Base-by-base conservation (phyloP, 208 protist genomes). In the Porcisia deanei region DNA sequence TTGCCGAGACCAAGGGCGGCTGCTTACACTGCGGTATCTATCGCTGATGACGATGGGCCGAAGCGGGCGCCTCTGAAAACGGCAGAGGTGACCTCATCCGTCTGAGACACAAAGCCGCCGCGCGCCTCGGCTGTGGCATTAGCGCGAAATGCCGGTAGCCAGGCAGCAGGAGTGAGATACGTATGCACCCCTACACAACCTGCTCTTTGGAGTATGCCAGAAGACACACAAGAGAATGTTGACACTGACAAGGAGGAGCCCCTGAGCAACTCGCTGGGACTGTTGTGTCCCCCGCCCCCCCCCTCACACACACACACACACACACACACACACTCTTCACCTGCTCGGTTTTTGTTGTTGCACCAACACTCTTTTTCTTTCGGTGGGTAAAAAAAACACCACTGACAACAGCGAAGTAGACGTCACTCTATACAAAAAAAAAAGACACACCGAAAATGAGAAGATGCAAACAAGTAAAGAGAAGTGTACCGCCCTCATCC, bases 381-480 rank as follows among this genome's bases (percentile, higher is more conserved):
- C 47, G 10, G 47, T 52, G 10, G 47, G 47, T 12, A 30, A n/a
- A 30, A 37, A 43, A 37, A 41, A 9, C 5, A 14, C 18, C 3
- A 47, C 6, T 6, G 61, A 47, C 22, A 22, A 66, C 8, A 41
- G 16, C 39, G 30, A 22, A 47, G 39, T 8, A 47, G 39, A 25
- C 20, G 61, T 34, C 47, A 47, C 37, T 66, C 61, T 66, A 66
- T 66, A 18, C 37, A 20, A 47, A 66, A 66, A n/a, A n/a, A 8
- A 66, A 41, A 25, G 43, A 30, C 61, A 30, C 39, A 12, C 47
- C 47, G 0, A 66, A 30, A 47, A 34, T 41, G 8, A 47, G 16
- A 22, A 30, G 6, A 22, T n/a, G 39, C 61, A 41, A 49, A 14
- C 61, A 47, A 30, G 7, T 5, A 12, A 52, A 52, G 39, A 34